A percentile compares a stretch with the other conserved stretches of the same genome.
Conservation (phyloP, 441 rosid species). For the Croton laevigatus region DNA sequence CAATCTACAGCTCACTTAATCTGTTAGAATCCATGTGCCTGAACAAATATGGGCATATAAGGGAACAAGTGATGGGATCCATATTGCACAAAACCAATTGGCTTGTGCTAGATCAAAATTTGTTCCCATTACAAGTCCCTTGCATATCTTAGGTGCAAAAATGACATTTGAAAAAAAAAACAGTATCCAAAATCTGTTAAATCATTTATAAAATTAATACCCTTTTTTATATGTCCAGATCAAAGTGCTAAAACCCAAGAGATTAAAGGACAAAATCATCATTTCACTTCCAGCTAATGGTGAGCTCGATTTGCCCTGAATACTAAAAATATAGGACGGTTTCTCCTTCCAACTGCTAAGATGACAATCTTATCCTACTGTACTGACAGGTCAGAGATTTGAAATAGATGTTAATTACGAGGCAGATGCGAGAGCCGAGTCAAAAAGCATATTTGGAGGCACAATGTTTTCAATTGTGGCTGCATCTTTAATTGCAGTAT, state of each 20-base stretch:
- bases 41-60: too few species aligned
- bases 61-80: too few species aligned
- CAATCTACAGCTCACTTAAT: not conserved
- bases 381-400: slow-evolving; percentile 58
- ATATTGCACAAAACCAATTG: too few species aligned
- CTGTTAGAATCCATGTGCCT: not conserved
- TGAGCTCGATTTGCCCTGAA: slow-evolving; percentile 31
- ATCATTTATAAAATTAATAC: not conserved
- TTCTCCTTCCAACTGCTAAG: not conserved
- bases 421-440: slow-evolving; percentile 25
- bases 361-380: not conserved
- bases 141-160: not conserved
- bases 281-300: slow-evolving; percentile 78
- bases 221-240: slow-evolving; percentile 41
- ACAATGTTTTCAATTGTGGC: slow-evolving; percentile 26
- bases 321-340: not conserved
- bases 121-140: too few species aligned
- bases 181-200: not conserved
- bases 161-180: not conserved
- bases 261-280: slow-evolving; percentile 55
- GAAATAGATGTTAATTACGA: slow-evolving; percentile 61
- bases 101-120: too few species aligned
- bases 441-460: slow-evolving; percentile 18
- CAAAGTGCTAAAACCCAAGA: slow-evolving; percentile 36
- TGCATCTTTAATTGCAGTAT: slow-evolving; percentile 11